Conservation (phyloP, 1,284 basidiomycete species). For the Puccinia polysora region DNA sequence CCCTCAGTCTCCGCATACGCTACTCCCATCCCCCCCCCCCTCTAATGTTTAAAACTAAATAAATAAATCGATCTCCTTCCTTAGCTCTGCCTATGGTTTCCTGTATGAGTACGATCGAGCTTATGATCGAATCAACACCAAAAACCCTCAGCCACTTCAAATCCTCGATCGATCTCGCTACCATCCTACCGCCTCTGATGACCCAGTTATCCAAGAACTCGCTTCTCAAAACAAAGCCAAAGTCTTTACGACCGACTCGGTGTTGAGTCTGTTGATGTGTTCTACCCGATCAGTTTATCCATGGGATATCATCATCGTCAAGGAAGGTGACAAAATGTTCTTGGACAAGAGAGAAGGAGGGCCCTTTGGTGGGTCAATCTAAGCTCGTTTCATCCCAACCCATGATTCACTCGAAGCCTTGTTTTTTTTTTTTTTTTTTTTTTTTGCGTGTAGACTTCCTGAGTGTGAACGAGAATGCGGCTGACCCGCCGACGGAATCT, state of each 20-base stretch:
- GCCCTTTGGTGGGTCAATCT: conserved; percentile 63
- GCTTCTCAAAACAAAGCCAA: conserved; percentile 71
- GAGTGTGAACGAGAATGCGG: conserved; percentile 97
- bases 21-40: not conserved
- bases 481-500: conserved; percentile 86
- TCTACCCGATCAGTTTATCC: conserved; percentile 92
- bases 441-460: conserved; percentile 65
- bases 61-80: not conserved
- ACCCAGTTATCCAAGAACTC: conserved; percentile 88
- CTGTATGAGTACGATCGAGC: conserved; percentile 89
- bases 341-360: conserved; percentile 98
- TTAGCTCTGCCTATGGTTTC: conserved; percentile 78
- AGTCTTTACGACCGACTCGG: conserved; percentile 91
- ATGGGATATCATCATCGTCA: conserved; percentile 95
- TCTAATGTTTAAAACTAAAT: not conserved
- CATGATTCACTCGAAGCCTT: not conserved
- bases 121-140: conserved; percentile 92
- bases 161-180: conserved; percentile 92
- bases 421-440: not conserved
- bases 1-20: not conserved
- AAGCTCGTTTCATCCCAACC: not conserved
- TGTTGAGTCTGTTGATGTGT: conserved; percentile 93
- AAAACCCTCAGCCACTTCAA: conserved; percentile 82
- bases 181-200: conserved; percentile 94
- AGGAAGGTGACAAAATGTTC: conserved; percentile 88